A percentile compares a stretch with the other conserved stretches of the same genome.
phyloP scores from a whole-genome alignment of 192 early-diverging fungal species.

The Entomortierella lignicola region DNA sequence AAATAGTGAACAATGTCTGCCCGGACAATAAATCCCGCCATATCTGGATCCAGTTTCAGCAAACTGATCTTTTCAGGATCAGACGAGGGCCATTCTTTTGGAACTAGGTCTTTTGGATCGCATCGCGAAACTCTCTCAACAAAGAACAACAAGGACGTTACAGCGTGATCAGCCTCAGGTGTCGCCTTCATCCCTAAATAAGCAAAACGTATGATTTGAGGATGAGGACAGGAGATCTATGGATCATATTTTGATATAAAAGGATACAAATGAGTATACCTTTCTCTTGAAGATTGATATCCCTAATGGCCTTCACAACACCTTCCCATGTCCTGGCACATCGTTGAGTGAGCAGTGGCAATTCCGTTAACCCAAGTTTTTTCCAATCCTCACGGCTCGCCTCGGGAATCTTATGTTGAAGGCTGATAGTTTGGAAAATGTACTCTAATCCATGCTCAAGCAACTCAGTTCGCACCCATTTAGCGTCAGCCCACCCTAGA shows the following conservation, averaged over 20 bases:
- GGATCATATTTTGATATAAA: no score
- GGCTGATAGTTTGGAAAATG: slow-evolving; percentile 9
- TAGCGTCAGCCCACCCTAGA: slow-evolving; percentile 9
- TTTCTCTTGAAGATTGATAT: slow-evolving; percentile 34
- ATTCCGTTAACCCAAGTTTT: slow-evolving; percentile 13
- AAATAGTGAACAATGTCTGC: slow-evolving; percentile 38
- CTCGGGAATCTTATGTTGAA: slow-evolving; percentile 26
- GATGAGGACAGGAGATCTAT: no score
- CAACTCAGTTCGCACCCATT: slow-evolving; percentile 33
- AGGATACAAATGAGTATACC: background rate
- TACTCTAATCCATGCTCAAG: slow-evolving; percentile 22
- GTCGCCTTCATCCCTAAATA: slow-evolving; percentile 31
- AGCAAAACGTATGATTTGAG: background rate
- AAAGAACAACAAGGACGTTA: slow-evolving; percentile 24
- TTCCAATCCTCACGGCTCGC: slow-evolving; percentile 26
- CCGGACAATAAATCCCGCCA: slow-evolving; percentile 30
- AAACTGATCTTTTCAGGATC: slow-evolving; percentile 3
- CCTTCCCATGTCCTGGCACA: slow-evolving; percentile 30
- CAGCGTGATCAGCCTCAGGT: slow-evolving; percentile 10
- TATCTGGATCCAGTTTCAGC: slow-evolving; percentile 14
- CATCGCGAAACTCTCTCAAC: slow-evolving; percentile 24
- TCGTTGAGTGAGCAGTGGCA: slow-evolving; percentile 21
- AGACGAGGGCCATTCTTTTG: slow-evolving; percentile 18
- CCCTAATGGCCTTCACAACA: slow-evolving; percentile 22
- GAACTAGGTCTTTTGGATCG: slow-evolving; percentile 13